Percentiles rank a stretch among this genome's conserved stretches.
Evolutionary conservation across 768 basidiomycete species (phyloP).

Genomic region (Mycena vulgaris): DNA sequence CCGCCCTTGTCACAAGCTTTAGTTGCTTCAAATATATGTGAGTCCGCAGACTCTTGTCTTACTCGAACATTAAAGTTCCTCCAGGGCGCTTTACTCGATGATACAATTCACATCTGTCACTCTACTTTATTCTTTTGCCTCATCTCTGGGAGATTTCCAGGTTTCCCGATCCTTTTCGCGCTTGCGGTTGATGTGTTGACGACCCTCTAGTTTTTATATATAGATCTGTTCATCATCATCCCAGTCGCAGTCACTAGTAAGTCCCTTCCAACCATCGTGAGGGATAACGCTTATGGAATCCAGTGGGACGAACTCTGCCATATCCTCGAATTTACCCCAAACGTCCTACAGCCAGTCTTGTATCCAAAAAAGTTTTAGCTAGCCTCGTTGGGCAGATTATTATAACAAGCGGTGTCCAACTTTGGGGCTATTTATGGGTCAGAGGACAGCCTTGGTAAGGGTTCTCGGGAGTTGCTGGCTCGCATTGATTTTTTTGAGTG

Average conservation of each 20-base stretch:
- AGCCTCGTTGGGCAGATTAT: constrained; percentile 95
- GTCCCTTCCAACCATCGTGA: constrained; percentile 46
- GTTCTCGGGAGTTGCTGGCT: not conserved
- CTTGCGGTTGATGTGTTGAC: constrained; percentile 18
- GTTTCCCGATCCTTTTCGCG: constrained; percentile 59
- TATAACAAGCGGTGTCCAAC: constrained; percentile 86
- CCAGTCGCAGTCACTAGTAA: constrained; percentile 96
- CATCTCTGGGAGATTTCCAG: constrained; percentile 77
- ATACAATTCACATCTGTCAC: constrained; percentile 98
- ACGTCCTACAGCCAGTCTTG: constrained; percentile 94
- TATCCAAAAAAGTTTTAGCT: constrained; percentile 94
- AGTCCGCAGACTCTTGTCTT: constrained; percentile 49
- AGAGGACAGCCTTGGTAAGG: constrained; percentile 85
- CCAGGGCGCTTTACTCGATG: constrained; percentile 96
- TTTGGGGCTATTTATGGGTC: constrained; percentile 94
- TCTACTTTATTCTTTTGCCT: constrained; percentile 19
- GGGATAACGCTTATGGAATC: constrained; percentile 27
- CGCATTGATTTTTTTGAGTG: not conserved
- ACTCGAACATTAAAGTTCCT: constrained; percentile 26
- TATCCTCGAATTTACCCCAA: constrained; percentile 90
- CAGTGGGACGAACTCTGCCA: constrained; percentile 96
- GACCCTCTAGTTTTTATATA: constrained; percentile 86
- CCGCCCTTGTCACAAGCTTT: constrained; percentile 97
- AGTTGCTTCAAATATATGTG: constrained; percentile 99
- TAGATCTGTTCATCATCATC: constrained; percentile 98